Conservation (phyloP, 768 basidiomycete species). For the Agrocybe pediades region DNA sequence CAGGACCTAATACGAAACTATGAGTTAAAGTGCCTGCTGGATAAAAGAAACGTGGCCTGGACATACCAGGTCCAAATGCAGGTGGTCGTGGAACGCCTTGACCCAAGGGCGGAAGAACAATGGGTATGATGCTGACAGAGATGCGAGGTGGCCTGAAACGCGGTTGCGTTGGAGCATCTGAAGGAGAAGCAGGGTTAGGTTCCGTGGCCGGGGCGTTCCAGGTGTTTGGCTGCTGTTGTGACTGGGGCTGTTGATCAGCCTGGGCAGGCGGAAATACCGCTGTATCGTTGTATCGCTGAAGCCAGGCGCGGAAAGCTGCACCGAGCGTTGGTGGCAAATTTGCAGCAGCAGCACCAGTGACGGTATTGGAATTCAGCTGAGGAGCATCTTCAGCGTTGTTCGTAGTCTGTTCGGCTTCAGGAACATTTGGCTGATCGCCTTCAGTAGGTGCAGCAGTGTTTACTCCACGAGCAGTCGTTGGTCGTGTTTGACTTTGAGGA, state of each 20-base stretch:
- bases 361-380: too few species aligned
- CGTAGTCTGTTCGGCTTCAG: neutral
- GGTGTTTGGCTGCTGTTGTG: slow-evolving; percentile 10
- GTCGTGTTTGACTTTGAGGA: slow-evolving; percentile 19
- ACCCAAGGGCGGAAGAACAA: too few species aligned
- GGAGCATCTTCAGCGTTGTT: too few species aligned
- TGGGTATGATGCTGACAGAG: neutral
- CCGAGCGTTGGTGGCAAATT: neutral
- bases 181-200: neutral
- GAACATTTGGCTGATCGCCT: neutral
- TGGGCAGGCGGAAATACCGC: too few species aligned
- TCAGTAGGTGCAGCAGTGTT: neutral
- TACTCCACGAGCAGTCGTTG: neutral
- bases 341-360: neutral
- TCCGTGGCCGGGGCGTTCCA: slow-evolving; percentile 4
- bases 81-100: too few species aligned
- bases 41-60: too few species aligned
- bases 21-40: too few species aligned
- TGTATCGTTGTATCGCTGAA: too few species aligned
- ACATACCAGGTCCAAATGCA: too few species aligned
- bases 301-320: neutral
- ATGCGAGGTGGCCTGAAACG: too few species aligned
- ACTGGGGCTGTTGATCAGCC: slow-evolving; percentile 12
- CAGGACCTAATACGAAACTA: too few species aligned
- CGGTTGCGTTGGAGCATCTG: neutral